These are phyloP conservation scores for Stevia rebaudiana DNA, from an alignment of 140 eudicot species.

Conservation along the genomic window DNA sequence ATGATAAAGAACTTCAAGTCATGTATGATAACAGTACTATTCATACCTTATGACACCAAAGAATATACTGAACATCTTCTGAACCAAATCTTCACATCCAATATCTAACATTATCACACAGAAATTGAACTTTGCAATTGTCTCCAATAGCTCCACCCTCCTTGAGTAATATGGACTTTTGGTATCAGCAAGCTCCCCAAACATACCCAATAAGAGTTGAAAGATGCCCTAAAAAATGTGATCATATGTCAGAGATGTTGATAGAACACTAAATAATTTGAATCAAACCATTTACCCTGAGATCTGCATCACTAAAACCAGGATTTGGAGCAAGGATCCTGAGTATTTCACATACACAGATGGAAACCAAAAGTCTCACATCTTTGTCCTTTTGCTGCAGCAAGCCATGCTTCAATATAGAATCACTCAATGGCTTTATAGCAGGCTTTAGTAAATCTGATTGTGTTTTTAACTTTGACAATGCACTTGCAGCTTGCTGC, in stretches of 20 bases:
- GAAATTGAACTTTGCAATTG: constrained; percentile 60
- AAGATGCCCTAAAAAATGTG: constrained; percentile 58
- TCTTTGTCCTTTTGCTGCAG: constrained; percentile 83
- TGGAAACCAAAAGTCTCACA: constrained; percentile 68
- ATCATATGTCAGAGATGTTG: constrained; percentile 15
- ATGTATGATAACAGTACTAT: constrained; percentile 8
- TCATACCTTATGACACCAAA: constrained; percentile 66
- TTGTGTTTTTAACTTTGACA: constrained; percentile 55
- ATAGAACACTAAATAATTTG: neutral
- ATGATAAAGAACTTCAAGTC: constrained; percentile 6
- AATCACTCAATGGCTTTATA: constrained; percentile 72
- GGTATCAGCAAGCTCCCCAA: constrained; percentile 67
- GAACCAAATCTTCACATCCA: constrained; percentile 65
- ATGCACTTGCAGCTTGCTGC: constrained; percentile 73
- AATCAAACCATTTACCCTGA: constrained; percentile 50
- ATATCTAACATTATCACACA: constrained; percentile 75
- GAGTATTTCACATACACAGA: constrained; percentile 77
- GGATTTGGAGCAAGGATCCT: constrained; percentile 89
- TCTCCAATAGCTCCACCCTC: constrained; percentile 71
- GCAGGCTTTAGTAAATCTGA: constrained; percentile 39
- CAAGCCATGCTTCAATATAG: constrained; percentile 65
- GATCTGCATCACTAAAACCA: constrained; percentile 47
- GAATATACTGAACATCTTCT: constrained; percentile 69
- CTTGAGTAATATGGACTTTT: constrained; percentile 57
- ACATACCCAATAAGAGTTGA: constrained; percentile 63